These are phyloP conservation scores for Dothidotthia symphoricarpi DNA, from an alignment of 2,329 filamentous ascomycete genomes.

Conservation along the genomic window DNA sequence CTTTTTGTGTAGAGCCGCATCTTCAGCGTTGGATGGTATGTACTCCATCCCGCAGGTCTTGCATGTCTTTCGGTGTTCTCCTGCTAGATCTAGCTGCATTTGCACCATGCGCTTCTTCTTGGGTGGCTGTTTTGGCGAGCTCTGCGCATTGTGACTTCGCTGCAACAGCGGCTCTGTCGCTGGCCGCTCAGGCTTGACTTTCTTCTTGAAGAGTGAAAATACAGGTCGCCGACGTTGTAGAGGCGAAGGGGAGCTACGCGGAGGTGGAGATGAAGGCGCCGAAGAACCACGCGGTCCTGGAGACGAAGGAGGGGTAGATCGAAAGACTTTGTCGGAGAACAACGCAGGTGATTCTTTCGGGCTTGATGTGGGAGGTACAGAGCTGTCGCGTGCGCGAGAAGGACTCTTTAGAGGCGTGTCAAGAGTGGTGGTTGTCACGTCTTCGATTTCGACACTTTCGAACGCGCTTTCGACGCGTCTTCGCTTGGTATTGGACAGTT, in stretches of 20 bases:
- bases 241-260: slow-evolving; percentile 24
- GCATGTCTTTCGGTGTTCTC: slow-evolving; percentile 57
- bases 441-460: slow-evolving; percentile 4
- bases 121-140: slow-evolving; percentile 22
- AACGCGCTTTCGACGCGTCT: slow-evolving; percentile 32
- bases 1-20: slow-evolving; percentile 61
- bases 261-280: slow-evolving; percentile 34
- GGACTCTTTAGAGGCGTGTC: neutral
- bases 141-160: slow-evolving; percentile 38
- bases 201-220: slow-evolving; percentile 48
- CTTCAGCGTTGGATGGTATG: slow-evolving; percentile 60
- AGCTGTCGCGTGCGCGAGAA: slow-evolving; percentile 9
- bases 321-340: slow-evolving; percentile 44
- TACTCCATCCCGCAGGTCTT: slow-evolving; percentile 65
- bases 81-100: slow-evolving; percentile 61
- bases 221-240: slow-evolving; percentile 45
- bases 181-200: slow-evolving; percentile 12
- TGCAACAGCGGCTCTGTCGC: slow-evolving; percentile 22
- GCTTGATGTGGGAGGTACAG: slow-evolving; percentile 27
- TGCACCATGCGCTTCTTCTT: slow-evolving; percentile 50
- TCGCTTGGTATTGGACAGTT: slow-evolving; percentile 39
- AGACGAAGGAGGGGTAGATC: slow-evolving; percentile 36
- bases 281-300: slow-evolving; percentile 12
- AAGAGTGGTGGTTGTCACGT: slow-evolving; percentile 13
- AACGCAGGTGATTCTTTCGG: slow-evolving; percentile 33